A percentile compares a stretch with the other conserved stretches of the same genome.
Evolutionary conservation across 768 basidiomycete species (phyloP).

Genomic region (Fibroporia radiculosa): DNA sequence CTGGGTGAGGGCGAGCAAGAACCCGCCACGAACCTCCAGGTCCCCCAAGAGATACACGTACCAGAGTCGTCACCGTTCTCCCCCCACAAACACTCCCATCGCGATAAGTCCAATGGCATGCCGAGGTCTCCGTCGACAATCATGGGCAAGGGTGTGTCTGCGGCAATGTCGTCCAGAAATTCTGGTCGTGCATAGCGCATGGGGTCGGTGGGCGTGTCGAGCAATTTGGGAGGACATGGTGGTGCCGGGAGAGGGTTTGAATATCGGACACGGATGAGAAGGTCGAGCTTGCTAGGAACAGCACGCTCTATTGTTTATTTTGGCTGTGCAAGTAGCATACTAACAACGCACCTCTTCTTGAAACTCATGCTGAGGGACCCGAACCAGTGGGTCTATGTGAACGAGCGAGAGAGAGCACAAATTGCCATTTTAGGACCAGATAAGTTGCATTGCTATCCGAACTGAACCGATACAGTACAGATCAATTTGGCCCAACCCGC

Average conservation of each 20-base stretch:
- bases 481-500: too few species aligned
- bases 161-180: constrained; percentile 73
- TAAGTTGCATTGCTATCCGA: too few species aligned
- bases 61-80: constrained; percentile 67
- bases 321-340: background rate
- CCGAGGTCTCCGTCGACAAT: constrained; percentile 95
- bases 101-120: constrained; percentile 88
- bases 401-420: too few species aligned
- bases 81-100: constrained; percentile 79
- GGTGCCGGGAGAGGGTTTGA: constrained; percentile 91
- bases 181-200: constrained; percentile 82
- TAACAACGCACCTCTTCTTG: constrained; percentile 41
- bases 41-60: constrained; percentile 22
- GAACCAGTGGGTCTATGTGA: too few species aligned
- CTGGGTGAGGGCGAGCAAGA: background rate
- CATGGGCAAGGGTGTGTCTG: constrained; percentile 85
- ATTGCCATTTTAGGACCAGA: too few species aligned
- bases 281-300: constrained; percentile 62
- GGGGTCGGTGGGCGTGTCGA: constrained; percentile 87
- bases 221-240: constrained; percentile 93
- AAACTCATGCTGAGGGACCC: constrained; percentile 40
- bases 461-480: too few species aligned
- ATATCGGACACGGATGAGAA: constrained; percentile 90
- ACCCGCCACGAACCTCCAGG: constrained; percentile 16
- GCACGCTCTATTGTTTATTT: too few species aligned